Evolutionary conservation across 768 basidiomycete genomes (phyloP).

Genomic region (Tremella fuciformis): DNA sequence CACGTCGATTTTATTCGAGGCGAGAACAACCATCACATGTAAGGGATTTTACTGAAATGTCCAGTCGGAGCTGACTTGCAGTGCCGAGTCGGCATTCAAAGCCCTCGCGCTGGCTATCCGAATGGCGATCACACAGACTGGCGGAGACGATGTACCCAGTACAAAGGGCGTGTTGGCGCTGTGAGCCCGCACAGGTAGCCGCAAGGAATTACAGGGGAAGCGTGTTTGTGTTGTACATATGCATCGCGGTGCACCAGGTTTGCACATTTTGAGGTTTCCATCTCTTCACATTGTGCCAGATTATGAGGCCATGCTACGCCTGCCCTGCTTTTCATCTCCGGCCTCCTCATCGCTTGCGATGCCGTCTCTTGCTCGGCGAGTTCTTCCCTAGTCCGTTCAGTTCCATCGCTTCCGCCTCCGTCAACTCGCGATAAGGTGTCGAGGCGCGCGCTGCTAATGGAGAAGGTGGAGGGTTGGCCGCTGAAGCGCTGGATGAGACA

Average conservation of each 20-base stretch:
- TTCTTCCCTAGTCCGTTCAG: constrained; percentile 10
- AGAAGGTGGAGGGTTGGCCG: constrained; percentile 8
- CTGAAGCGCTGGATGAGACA: neutral
- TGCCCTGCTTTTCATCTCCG: neutral
- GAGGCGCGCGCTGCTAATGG: constrained; percentile 22
- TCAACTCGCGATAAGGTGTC: constrained; percentile 47
- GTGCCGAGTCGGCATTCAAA: constrained; percentile 97
- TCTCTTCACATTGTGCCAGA: constrained; percentile 4
- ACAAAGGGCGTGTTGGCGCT: constrained; percentile 85
- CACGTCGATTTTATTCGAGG: constrained; percentile 93
- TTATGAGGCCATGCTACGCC: too few relatives aligned
- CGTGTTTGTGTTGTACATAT: neutral
- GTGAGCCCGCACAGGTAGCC: constrained; percentile 23
- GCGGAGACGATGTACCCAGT: constrained; percentile 85
- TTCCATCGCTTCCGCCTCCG: constrained; percentile 41
- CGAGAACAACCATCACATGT: constrained; percentile 98
- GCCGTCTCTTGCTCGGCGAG: constrained; percentile 2
- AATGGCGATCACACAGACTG: constrained; percentile 87
- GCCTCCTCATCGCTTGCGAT: constrained; percentile 5
- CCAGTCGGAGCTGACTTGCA: constrained; percentile 49
- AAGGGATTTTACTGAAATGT: constrained; percentile 36
- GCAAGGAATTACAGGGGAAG: neutral
- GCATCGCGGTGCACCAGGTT: neutral
- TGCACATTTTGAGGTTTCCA: neutral
- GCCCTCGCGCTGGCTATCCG: constrained; percentile 91